Conservation (phyloP, 345 rosid genomes). For the Euphorbia tirucalli region DNA sequence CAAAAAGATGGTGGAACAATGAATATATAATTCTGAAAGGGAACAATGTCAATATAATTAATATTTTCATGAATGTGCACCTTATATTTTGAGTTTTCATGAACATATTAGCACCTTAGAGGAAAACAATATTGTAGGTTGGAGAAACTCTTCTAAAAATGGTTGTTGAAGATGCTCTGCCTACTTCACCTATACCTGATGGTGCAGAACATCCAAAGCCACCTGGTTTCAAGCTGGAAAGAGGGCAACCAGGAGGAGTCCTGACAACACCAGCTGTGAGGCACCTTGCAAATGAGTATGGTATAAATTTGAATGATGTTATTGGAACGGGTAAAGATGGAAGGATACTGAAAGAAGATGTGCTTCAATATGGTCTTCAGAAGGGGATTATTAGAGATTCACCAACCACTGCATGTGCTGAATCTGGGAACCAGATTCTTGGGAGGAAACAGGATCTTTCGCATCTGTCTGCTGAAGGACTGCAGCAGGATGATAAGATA, state of each 20-base stretch:
- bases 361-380: conserved; percentile 50
- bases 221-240: conserved; percentile 24
- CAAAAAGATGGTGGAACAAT: neutral
- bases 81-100: conserved; percentile 10
- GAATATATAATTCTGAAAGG: neutral
- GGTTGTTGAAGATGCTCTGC: conserved; percentile 42
- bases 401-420: conserved; percentile 25
- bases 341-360: conserved; percentile 76
- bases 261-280: conserved; percentile 81
- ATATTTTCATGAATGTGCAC: neutral
- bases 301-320: conserved; percentile 53
- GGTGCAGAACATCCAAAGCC: conserved; percentile 21
- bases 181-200: neutral
- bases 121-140: conserved; percentile 48
- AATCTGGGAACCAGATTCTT: conserved; percentile 21
- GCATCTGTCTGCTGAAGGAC: conserved; percentile 24
- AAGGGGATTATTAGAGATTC: conserved; percentile 41
- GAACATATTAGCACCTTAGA: neutral
- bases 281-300: conserved; percentile 70
- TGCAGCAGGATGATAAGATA: conserved; percentile 45
- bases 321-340: conserved; percentile 73
- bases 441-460: too few relatives aligned
- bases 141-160: conserved; percentile 87
- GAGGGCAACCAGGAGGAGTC: conserved; percentile 41
- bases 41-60: neutral